These are phyloP conservation scores for Trichophyton simii DNA, from an alignment of 2,329 filamentous ascomycete genomes.

Conservation along the genomic window DNA sequence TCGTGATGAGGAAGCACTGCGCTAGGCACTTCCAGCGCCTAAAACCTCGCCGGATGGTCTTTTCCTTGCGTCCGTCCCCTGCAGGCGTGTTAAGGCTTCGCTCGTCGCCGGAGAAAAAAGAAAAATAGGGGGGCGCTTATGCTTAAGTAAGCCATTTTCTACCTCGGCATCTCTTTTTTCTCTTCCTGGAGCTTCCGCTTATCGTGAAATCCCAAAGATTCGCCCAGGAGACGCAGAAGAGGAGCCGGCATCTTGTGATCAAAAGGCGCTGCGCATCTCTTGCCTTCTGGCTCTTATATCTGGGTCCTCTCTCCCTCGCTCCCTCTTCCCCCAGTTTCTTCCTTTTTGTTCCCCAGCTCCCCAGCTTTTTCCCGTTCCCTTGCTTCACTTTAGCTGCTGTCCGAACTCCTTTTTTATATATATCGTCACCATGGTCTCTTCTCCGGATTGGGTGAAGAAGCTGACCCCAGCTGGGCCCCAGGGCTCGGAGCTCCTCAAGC, in stretches of 20 bases:
- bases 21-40: background rate
- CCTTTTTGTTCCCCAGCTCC: background rate
- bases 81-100: no score
- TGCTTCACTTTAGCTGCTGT: no score
- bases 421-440: conserved; percentile 24
- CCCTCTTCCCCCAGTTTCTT: background rate
- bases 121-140: background rate
- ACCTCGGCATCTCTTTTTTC: conserved; percentile 3
- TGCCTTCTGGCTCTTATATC: background rate
- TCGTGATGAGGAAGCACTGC: background rate
- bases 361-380: background rate
- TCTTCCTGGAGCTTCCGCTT: background rate
- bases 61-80: background rate
- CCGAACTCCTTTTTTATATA: background rate
- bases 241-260: conserved; percentile 3
- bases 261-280: background rate
- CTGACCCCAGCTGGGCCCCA: conserved; percentile 55
- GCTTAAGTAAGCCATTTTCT: background rate
- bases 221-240: no score
- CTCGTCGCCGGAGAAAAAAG: background rate
- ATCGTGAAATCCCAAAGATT: background rate
- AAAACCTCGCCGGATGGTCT: background rate
- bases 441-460: conserved; percentile 54
- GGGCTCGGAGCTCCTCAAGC: conserved; percentile 54
- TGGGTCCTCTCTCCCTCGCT: conserved; percentile 26